A percentile compares a stretch with the other conserved stretches of the same genome.
Evolutionary conservation across 176 grass and related monocot species (phyloP).

Genomic region (Ananas comosus): DNA sequence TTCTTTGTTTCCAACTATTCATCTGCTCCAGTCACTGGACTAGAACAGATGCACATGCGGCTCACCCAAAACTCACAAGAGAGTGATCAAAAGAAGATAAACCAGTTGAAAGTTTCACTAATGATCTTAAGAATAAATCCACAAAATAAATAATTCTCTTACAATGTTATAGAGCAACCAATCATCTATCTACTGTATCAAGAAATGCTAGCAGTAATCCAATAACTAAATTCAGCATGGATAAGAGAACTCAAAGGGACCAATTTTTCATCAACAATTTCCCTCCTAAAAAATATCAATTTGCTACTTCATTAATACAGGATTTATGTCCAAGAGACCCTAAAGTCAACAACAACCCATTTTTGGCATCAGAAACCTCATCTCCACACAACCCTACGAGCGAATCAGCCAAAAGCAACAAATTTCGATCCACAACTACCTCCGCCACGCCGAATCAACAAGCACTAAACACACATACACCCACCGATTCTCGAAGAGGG

Average conservation of each 20-base stretch:
- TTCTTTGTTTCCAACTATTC: neutral
- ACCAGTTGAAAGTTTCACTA: too few relatives aligned
- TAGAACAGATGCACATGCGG: too few relatives aligned
- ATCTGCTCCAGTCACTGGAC: neutral
- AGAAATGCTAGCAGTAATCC: neutral
- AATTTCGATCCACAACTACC: neutral
- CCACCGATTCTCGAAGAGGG: neutral
- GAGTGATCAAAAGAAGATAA: too few relatives aligned
- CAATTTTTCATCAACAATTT: neutral
- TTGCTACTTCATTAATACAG: too few relatives aligned
- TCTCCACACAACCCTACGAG: too few relatives aligned
- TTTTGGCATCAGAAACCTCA: too few relatives aligned
- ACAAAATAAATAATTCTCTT: too few relatives aligned
- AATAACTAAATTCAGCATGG: neutral
- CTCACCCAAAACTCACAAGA: too few relatives aligned
- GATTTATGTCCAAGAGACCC: too few relatives aligned
- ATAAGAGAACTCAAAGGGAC: neutral
- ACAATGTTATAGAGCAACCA: neutral
- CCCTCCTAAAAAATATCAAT: neutral
- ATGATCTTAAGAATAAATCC: too few relatives aligned
- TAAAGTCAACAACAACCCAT: too few relatives aligned
- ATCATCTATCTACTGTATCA: neutral
- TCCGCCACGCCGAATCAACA: constrained; percentile 6
- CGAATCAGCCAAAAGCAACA: too few relatives aligned
- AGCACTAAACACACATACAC: constrained; percentile 21